Base-by-base conservation (phyloP, 73 alveolate species). In the Stentor coeruleus region DNA sequence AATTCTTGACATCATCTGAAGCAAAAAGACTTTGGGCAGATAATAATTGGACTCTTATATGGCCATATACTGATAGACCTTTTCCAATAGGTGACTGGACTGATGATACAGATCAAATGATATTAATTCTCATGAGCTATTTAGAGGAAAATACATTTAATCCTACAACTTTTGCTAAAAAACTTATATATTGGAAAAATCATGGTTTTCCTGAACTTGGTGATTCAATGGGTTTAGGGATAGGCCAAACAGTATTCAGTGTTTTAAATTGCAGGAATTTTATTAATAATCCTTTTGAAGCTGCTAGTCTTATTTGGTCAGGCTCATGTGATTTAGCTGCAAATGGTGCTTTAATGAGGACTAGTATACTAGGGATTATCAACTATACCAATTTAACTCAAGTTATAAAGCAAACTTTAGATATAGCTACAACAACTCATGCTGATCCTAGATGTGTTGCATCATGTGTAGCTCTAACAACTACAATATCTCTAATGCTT, bases 71-170 rank as follows among this genome's bases (percentile, higher is more conserved):
- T 35, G 81, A 38, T 66, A 74, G 83, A 76, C 81, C 11, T 42
- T 76, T 82, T 33, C 35, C 35, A 14, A 77, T 30, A 20, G 81
- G 86, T 0, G 90, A 84, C 58, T 84, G 90, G 88, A 84, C 86
- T 2, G 90, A 84, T 38, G 90, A 84, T 57, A 84, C 90, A 3
- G 90, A 84, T 75, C 90, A 84, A 38, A 76, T 84, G 90, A 72
- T 84, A 6, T 20, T 76, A 49, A 77, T 77, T 58, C 85, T 59
- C 42, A 2, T 39, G 0, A 1, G 74, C 82, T 77, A 15, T 39
- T 33, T 41, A 15, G n/a, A 26, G 33, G 20, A 31, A 39, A 26
- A 36, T n/a, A 15, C 76, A 1, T 26, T 15, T 3, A 36, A 37
- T 41, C 76, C 36, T 0, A 20, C 15, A 75, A 39, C 33, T 38